Conservation (phyloP, 2,329 filamentous ascomycete species). For the Xylariaceae sp. region DNA sequence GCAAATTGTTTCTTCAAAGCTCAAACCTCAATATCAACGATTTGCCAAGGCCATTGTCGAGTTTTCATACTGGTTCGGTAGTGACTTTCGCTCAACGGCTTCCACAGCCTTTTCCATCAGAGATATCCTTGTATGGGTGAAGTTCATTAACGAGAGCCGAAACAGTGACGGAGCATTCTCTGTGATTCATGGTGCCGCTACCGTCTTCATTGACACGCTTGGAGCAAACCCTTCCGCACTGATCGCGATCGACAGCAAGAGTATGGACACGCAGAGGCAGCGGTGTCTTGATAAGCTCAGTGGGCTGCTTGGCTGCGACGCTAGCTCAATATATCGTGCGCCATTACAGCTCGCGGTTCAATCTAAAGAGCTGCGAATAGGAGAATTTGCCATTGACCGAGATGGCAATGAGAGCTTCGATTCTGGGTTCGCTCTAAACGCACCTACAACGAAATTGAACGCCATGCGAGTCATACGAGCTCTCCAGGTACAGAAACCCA, state of each 20-base stretch:
- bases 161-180: conserved; percentile 42
- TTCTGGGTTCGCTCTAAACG: conserved; percentile 72
- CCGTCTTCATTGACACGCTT: conserved; percentile 93
- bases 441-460: conserved; percentile 85
- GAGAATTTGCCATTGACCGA: conserved; percentile 67
- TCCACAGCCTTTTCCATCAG: conserved; percentile 81
- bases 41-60: conserved; percentile 69
- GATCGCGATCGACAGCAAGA: conserved; percentile 66
- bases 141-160: conserved; percentile 74
- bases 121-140: conserved; percentile 88
- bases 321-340: conserved; percentile 61
- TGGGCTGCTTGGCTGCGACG: conserved; percentile 60
- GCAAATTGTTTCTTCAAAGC: conserved; percentile 78
- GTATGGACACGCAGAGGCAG: conserved; percentile 66
- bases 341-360: conserved; percentile 56
- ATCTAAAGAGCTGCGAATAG: conserved; percentile 58
- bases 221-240: conserved; percentile 92
- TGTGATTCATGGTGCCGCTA: conserved; percentile 79
- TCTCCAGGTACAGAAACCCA: conserved; percentile 82
- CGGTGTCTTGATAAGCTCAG: conserved; percentile 71
- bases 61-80: conserved; percentile 92
- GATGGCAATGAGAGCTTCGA: conserved; percentile 46
- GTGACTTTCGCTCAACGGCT: conserved; percentile 70
- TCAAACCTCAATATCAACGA: conserved; percentile 51
- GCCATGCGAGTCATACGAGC: conserved; percentile 88